Evolutionary conservation across 176 grass and related monocot species (phyloP), one percentile per base, ranked within the genome.

Genomic region (Poa pratensis): DNA sequence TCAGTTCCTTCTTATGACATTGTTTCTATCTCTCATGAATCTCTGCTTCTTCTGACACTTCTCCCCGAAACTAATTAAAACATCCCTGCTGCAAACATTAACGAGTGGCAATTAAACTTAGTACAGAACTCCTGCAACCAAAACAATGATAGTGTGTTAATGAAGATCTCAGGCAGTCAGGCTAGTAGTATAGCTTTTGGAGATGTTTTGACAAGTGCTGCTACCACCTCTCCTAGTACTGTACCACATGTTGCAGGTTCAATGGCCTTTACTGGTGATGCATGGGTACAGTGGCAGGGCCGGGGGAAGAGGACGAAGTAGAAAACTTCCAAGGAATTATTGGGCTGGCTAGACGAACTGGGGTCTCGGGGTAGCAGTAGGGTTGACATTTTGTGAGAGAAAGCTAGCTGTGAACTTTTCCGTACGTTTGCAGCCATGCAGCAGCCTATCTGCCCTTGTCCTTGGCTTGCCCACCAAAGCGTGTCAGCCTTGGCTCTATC

Each of bases 311-410:
- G 15, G 89, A 87, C 84, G 83, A 80, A 5, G 9, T 3, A 18
- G 84, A 90, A 87, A 90, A 75, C 57, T 50, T 60, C 83, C 66
- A 87, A 74, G 71, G 86, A 69, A 59, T 50, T 72, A 13, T 42
- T 79, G 27, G 74, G 59, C 71, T 19, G 45, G 45, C 87, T 78
- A 74, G 81, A 45, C 19, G 19, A 68, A 46, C 60, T 57, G 79
- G 20, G 48, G 39, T 23, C 63, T 20, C 39, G 0, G 50, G 27
- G 28, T 37, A 18, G n/a, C 23, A 73, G 81, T 74, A 79, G 57
- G 84, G 89, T 90, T 90, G 89, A 90, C 89, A 87, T 87, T 52
- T 65, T 60, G n/a, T 60, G 28, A 64, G 22, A 74, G 59, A 79
- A 79, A 64, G 39, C 27, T 81, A 80, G 77, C 87, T 60, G 75